Base-by-base conservation (phyloP, 139 green algal genomes). In the Nannochloris sp. region DNA sequence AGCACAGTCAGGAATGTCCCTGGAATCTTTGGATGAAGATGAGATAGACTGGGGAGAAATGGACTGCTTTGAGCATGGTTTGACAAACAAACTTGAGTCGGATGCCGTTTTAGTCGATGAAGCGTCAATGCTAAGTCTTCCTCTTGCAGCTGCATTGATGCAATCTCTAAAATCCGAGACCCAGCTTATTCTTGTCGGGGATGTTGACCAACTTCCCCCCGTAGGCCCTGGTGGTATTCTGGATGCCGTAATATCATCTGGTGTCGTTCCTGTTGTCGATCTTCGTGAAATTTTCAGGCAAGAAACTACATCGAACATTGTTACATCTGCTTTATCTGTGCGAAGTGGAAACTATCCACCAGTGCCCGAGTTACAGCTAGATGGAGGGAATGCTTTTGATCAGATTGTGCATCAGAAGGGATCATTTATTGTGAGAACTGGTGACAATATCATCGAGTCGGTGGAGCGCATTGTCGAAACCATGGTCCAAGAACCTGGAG, bases 161-260 rank as follows among this genome's bases (percentile, higher is more conserved):
- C 54, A 71, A 4, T 83, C 86, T 34, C 46, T 91, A 29, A 64
- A 62, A 3, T 44, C 69, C 1, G 36, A 60, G 23, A 71, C 48
- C 60, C 78, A 81, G 62, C 68, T 95, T 15, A 65, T 95, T 29
- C 70, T 95, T 29, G 80, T 95, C 21, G 88, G 88, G n/a, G 88
- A 95, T 65, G 75, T 78, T 7, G 83, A 95, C 71, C 88, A 95
- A 83, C 82, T 95, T 66, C 88, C 85, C 1, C 78, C 84, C 5
- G 80, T 95, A 18, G 85, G 85, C 0, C 68, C 87, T 1, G 87
- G 87, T 25, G 51, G 58, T 1, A 66, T 91, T 21, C 70, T 93
- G 44, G 27, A 68, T 2, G 75, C 71, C 34, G 48, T 80, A 4
- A 78, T 88, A 19, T 54, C 62, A 16, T 78, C 69, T 4, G 60